Conservation (phyloP, 2,329 filamentous ascomycete genomes). For the Aspergillus aculeatinus region DNA sequence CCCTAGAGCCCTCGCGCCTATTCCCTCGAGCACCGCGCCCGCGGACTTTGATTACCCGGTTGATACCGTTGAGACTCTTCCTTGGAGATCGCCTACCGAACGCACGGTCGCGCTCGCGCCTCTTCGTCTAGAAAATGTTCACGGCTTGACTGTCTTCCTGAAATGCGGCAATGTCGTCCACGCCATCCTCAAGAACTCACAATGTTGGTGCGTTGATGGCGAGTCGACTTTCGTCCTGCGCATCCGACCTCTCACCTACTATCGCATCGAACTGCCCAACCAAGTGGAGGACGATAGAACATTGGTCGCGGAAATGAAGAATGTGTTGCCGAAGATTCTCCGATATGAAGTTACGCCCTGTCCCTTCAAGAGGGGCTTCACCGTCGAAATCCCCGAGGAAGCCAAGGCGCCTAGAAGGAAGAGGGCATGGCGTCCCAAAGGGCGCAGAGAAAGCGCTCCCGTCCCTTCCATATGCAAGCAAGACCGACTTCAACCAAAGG, state of each 20-base stretch:
- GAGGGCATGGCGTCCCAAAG: conserved; percentile 66
- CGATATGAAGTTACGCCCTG: conserved; percentile 86
- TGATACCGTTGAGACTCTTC: conserved; percentile 61
- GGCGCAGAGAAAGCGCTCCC: conserved; percentile 43
- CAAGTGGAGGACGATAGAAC: conserved; percentile 62
- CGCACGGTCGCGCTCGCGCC: conserved; percentile 79
- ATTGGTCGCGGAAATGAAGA: conserved; percentile 66
- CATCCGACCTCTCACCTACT: conserved; percentile 79
- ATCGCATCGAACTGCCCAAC: conserved; percentile 81
- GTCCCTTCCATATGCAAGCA: conserved; percentile 16
- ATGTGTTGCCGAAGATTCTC: conserved; percentile 68
- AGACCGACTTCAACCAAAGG: conserved; percentile 16
- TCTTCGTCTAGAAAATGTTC: conserved; percentile 80
- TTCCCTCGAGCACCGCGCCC: conserved; percentile 42
- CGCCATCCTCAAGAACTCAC: conserved; percentile 83
- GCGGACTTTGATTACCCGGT: conserved; percentile 50
- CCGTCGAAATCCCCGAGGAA: conserved; percentile 68
- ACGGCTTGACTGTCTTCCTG: conserved; percentile 81
- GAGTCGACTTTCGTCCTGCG: conserved; percentile 83
- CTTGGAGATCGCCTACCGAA: conserved; percentile 75
- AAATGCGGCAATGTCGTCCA: conserved; percentile 81
- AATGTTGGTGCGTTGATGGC: conserved; percentile 91
- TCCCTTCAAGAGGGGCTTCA: conserved; percentile 77
- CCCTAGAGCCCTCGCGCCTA: conserved; percentile 42
- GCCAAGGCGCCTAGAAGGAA: conserved; percentile 65